Percentiles rank a stretch among this genome's conserved stretches.
These are phyloP conservation scores for Golubevia pallescens DNA, from an alignment of 1,284 basidiomycete genomes.

Conservation along the genomic window DNA sequence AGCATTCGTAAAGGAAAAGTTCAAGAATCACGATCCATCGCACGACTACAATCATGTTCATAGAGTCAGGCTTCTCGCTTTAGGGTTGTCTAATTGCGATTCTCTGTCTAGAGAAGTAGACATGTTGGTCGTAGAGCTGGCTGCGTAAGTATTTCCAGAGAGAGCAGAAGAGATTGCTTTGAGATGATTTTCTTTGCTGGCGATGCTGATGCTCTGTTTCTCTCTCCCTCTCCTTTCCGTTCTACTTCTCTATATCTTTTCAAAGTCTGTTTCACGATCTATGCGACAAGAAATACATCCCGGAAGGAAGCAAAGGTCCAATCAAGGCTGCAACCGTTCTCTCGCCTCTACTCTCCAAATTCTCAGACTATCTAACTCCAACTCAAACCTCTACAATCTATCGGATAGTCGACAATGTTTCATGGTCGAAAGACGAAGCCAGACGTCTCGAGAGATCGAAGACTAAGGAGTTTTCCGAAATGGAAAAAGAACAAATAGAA, in stretches of 20 bases:
- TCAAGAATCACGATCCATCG: slow-evolving; percentile 35
- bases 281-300: slow-evolving; percentile 37
- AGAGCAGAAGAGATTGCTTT: no score
- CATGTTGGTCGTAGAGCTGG: slow-evolving; percentile 38
- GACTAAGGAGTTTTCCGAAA: background rate
- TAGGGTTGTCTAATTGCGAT: slow-evolving; percentile 22
- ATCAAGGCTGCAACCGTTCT: slow-evolving; percentile 7
- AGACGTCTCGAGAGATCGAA: background rate
- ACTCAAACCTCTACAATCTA: slow-evolving; percentile 15
- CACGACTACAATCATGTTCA: slow-evolving; percentile 52
- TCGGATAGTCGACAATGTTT: slow-evolving; percentile 41
- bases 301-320: background rate
- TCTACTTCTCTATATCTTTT: no score
- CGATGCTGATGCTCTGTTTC: no score
- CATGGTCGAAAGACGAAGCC: slow-evolving; percentile 38
- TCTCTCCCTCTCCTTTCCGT: no score
- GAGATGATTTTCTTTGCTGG: no score
- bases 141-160: slow-evolving; percentile 12
- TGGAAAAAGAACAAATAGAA: background rate
- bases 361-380: slow-evolving; percentile 6
- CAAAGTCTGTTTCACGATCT: slow-evolving; percentile 43
- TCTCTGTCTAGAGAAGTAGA: slow-evolving; percentile 12
- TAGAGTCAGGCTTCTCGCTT: slow-evolving; percentile 29
- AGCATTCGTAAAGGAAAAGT: slow-evolving; percentile 14
- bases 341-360: slow-evolving; percentile 7